These are phyloP conservation scores for Endothia cerciana DNA, from an alignment of 2,329 filamentous ascomycete species.

Conservation along the genomic window DNA sequence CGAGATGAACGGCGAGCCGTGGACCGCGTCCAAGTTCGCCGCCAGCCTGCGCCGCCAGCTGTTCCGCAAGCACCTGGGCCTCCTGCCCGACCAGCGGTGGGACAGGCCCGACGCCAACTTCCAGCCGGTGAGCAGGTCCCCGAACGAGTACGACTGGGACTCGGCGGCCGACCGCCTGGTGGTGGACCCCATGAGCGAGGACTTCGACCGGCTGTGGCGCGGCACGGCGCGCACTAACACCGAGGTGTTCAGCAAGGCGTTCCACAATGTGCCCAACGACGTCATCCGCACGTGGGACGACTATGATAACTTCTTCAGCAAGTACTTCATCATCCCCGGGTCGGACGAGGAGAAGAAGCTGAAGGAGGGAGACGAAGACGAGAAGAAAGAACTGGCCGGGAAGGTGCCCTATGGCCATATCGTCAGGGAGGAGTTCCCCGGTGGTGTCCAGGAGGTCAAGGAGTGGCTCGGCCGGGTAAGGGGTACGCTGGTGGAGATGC, in stretches of 20 bases:
- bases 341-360: constrained; percentile 46
- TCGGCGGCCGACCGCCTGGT: constrained; percentile 70
- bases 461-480: constrained; percentile 67
- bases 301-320: constrained; percentile 72
- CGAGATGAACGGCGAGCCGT: constrained; percentile 73
- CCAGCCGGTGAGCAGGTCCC: constrained; percentile 69
- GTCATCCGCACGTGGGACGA: constrained; percentile 70
- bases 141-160: constrained; percentile 76
- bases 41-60: constrained; percentile 81
- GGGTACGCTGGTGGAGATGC: constrained; percentile 86
- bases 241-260: constrained; percentile 77
- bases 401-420: constrained; percentile 87
- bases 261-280: constrained; percentile 78
- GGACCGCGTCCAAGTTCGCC: constrained; percentile 74
- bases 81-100: constrained; percentile 74
- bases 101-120: constrained; percentile 74
- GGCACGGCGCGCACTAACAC: constrained; percentile 77
- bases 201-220: constrained; percentile 75
- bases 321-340: constrained; percentile 65
- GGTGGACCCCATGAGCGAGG: constrained; percentile 70
- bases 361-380: constrained; percentile 51
- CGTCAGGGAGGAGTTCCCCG: constrained; percentile 75
- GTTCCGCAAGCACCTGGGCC: constrained; percentile 89
- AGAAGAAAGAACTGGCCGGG: constrained; percentile 49
- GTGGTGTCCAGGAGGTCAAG: constrained; percentile 75